Percentiles rank a stretch among this genome's conserved stretches.
These are phyloP conservation scores for Niveomyces coronatus DNA, from an alignment of 2,329 filamentous ascomycete genomes.

Conservation along the genomic window DNA sequence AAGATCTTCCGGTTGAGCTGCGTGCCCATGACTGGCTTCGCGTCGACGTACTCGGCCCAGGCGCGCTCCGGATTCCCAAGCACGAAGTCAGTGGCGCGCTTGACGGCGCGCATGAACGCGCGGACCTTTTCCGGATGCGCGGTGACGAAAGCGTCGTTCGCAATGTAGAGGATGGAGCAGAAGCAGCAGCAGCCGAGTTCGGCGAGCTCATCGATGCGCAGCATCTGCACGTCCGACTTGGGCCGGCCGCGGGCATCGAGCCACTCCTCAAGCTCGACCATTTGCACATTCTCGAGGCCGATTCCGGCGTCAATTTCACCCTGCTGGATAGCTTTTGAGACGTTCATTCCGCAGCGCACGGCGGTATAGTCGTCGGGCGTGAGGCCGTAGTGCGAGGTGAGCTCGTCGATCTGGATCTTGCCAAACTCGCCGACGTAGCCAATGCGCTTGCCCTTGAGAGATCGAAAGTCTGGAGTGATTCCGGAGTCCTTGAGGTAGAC, in stretches of 20 bases:
- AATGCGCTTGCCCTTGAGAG: constrained; percentile 65
- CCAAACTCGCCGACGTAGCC: constrained; percentile 75
- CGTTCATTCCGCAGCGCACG: constrained; percentile 72
- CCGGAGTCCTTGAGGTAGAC: constrained; percentile 66
- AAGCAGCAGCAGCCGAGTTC: constrained; percentile 78
- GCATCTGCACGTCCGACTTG: constrained; percentile 63
- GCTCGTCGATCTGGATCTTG: constrained; percentile 76
- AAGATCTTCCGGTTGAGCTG: constrained; percentile 68
- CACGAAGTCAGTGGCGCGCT: constrained; percentile 64
- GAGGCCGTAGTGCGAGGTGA: constrained; percentile 71
- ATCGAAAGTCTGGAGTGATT: constrained; percentile 65
- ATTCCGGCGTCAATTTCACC: constrained; percentile 65
- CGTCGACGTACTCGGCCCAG: constrained; percentile 58
- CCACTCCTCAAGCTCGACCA: constrained; percentile 75
- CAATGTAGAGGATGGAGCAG: constrained; percentile 73
- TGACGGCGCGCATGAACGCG: constrained; percentile 62
- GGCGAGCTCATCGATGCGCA: constrained; percentile 70
- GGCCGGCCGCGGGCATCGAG: constrained; percentile 51
- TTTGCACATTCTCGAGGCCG: constrained; percentile 72
- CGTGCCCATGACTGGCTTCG: constrained; percentile 62
- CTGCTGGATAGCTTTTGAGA: constrained; percentile 64
- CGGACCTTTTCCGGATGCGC: constrained; percentile 54
- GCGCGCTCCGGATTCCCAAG: constrained; percentile 51
- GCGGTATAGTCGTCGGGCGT: constrained; percentile 62
- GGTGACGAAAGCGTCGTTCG: constrained; percentile 60